Evolutionary conservation across 257 asterid species (phyloP).

Genomic region (Nicotiana undulata): DNA sequence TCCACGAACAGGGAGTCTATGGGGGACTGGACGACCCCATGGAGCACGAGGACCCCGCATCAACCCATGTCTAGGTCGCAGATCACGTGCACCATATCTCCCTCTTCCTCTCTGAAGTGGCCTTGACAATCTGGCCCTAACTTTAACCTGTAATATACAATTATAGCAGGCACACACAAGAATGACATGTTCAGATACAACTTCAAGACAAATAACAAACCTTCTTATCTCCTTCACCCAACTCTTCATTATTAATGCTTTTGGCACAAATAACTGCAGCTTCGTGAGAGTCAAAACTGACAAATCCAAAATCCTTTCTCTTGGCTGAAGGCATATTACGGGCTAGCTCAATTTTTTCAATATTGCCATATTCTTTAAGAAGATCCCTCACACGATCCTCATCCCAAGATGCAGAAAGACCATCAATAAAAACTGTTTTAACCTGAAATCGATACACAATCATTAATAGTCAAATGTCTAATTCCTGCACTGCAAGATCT

Average conservation of each 20-base stretch:
- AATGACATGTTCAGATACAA: neutral
- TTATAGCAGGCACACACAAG: neutral
- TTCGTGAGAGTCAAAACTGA: conserved; percentile 79
- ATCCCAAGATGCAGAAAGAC: conserved; percentile 85
- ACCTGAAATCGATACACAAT: conserved; percentile 44
- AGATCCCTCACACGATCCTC: conserved; percentile 67
- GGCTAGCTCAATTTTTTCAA: conserved; percentile 91
- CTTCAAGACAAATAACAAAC: conserved; percentile 24
- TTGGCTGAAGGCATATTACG: conserved; percentile 98
- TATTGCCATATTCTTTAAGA: conserved; percentile 57
- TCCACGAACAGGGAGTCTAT: conserved; percentile 44
- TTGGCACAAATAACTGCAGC: conserved; percentile 89
- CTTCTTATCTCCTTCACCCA: conserved; percentile 91
- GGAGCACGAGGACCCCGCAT: conserved; percentile 53
- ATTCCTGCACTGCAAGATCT: neutral
- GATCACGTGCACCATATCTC: conserved; percentile 59
- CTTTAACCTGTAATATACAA: conserved; percentile 65
- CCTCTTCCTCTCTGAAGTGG: conserved; percentile 98
- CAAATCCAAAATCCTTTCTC: conserved; percentile 97
- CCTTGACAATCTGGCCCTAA: conserved; percentile 93
- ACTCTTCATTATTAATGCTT: conserved; percentile 76
- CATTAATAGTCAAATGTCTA: neutral
- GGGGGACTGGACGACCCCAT: conserved; percentile 64
- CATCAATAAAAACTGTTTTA: conserved; percentile 94
- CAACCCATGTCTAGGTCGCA: conserved; percentile 51